Base-by-base conservation (phyloP, 1,139 yeast species). In the Saccharomyces hybrid region DNA sequence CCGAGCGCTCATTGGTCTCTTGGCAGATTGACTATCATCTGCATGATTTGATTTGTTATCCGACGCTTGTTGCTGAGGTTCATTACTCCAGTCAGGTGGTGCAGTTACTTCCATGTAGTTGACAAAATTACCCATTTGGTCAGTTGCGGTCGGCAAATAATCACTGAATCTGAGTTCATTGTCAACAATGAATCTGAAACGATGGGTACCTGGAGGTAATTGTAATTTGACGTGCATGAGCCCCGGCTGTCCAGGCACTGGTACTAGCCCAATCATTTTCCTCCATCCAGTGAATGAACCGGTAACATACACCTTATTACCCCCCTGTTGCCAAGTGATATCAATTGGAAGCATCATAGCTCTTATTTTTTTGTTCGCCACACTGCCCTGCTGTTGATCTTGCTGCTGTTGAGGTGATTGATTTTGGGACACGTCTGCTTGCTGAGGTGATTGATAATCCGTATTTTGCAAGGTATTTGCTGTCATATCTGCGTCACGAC, bases 251-350 rank as follows among this genome's bases (percentile, higher is more conserved):
- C 61, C 70, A 47, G 74, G 73, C 53, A 79, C 82, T 59, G 79
- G 80, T 32, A 79, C 77, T 61, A 93, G 75, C 59, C 89, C 85
- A 61, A 93, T 88, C 82, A 89, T 88, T 71, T 89, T 91, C 60
- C 97, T 78, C 99, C 99, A 93, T 48, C 95, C 93, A 0, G 98
- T 90, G 70, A 93, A 93, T 1, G 97, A 87, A 51, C 99, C 99
- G 56, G 96, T 93, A 23, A 93, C 88, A 62, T 83, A 85, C 1
- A 93, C 98, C 64, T 88, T 88, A 52, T 81, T 81, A 57, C 98
- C 98, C 13, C 97, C 97, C 70, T 91, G 97, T 23, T 84, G 84
- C 99, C 99, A 93, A 62, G 82, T 83, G 53, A 93, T 85, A 56
- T 86, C 90, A 1, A 91, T 86, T 0, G 95, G 89, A 42, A 88